Evolutionary conservation across 306 rosid species (phyloP).

Genomic region (Trichosanthes cucumerina): DNA sequence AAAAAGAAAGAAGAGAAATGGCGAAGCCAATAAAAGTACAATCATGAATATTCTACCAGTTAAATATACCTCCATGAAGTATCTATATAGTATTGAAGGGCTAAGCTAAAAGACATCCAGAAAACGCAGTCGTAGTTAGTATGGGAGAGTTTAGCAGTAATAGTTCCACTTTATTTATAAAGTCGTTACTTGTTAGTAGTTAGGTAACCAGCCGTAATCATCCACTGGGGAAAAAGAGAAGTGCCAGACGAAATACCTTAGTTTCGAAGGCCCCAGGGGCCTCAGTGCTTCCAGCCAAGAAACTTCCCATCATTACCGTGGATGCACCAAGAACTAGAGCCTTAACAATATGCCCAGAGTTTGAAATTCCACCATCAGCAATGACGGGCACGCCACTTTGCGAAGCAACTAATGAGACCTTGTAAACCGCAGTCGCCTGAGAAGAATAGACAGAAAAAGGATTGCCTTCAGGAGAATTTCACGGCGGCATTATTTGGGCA

Average conservation of each 20-base stretch:
- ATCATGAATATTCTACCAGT: neutral
- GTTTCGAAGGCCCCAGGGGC: constrained; percentile 74
- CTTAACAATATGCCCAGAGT: constrained; percentile 86
- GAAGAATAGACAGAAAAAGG: constrained; percentile 4
- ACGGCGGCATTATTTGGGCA: neutral
- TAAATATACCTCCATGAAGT: neutral
- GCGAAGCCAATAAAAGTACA: neutral
- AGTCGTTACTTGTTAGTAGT: neutral
- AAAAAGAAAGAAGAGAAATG: neutral
- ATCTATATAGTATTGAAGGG: neutral
- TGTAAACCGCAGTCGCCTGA: constrained; percentile 82
- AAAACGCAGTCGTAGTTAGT: neutral
- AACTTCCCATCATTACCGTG: constrained; percentile 95
- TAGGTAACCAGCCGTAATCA: neutral
- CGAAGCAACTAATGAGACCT: constrained; percentile 71
- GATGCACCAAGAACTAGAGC: constrained; percentile 82
- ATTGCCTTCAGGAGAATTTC: neutral
- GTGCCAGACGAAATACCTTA: constrained; percentile 38
- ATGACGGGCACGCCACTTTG: constrained; percentile 70
- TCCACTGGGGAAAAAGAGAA: neutral
- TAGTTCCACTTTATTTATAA: neutral
- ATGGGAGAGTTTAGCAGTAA: neutral
- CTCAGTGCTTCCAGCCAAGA: constrained; percentile 82
- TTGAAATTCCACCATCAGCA: constrained; percentile 94
- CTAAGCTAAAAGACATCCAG: neutral